Percentiles rank a stretch among this genome's conserved stretches.
phyloP scores from a whole-genome alignment of 352 stramenopile species.

The Paralagenidium karlingii region DNA sequence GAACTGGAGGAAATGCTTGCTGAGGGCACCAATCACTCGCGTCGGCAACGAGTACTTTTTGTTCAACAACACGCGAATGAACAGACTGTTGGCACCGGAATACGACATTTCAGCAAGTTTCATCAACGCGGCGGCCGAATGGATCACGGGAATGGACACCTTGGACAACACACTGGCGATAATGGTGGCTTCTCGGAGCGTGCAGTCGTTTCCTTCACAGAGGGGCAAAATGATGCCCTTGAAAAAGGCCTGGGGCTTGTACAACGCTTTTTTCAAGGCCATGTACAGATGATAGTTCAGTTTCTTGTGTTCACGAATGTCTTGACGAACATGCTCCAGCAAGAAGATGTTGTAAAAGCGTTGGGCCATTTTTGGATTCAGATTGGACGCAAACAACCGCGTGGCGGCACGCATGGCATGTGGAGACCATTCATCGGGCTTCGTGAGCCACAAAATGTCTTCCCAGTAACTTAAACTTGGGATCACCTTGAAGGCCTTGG shows the following conservation, averaged over 20 bases:
- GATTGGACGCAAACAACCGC: constrained; percentile 97
- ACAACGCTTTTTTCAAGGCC: constrained; percentile 97
- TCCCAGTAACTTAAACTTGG: constrained; percentile 98
- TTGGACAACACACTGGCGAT: constrained; percentile 95
- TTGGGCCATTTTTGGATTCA: constrained; percentile 99
- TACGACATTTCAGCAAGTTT: constrained; percentile 96
- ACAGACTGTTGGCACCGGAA: constrained; percentile 95
- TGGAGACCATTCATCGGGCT: constrained; percentile 96
- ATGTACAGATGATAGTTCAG: constrained; percentile 99
- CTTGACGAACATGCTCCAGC: constrained; percentile 92
- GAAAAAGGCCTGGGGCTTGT: constrained; percentile 99
- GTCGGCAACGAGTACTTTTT: constrained; percentile 99
- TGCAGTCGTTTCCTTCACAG: constrained; percentile 91
- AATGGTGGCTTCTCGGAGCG: constrained; percentile 95
- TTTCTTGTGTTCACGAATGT: constrained; percentile 96
- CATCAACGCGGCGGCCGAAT: constrained; percentile 98
- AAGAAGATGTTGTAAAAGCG: constrained; percentile 98
- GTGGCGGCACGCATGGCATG: constrained; percentile 96
- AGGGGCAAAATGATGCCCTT: constrained; percentile 99
- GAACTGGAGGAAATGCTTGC: constrained; percentile 94
- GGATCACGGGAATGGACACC: constrained; percentile 97
- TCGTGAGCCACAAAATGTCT: constrained; percentile 95
- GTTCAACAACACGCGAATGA: constrained; percentile 97
- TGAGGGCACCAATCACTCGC: constrained; percentile 93
- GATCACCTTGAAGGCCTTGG: constrained; percentile 99